Evolutionary conservation across 1,139 yeast species (phyloP).

Genomic region (Candida sp.): DNA sequence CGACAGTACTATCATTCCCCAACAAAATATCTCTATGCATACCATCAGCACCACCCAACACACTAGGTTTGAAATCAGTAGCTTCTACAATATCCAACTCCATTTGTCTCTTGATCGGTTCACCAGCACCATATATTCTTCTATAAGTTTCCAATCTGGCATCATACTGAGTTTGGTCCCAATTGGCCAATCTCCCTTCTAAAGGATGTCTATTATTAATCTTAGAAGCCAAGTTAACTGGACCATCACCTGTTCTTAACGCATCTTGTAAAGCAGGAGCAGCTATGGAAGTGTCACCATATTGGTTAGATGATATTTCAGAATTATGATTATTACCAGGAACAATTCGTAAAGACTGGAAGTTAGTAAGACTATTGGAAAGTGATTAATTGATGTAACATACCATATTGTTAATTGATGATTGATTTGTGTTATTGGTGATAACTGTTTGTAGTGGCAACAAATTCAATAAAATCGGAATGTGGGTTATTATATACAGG

Average conservation of each 20-base stretch:
- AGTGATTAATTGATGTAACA: too few species aligned
- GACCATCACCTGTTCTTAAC: constrained; percentile 56
- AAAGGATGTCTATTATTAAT: constrained; percentile 87
- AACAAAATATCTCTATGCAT: constrained; percentile 75
- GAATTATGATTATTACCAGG: constrained; percentile 43
- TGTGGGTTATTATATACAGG: too few species aligned
- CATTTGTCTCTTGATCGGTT: constrained; percentile 87
- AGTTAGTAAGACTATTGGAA: constrained; percentile 7
- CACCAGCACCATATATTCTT: constrained; percentile 88
- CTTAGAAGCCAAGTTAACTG: constrained; percentile 59
- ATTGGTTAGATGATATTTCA: constrained; percentile 43
- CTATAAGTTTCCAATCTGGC: constrained; percentile 75
- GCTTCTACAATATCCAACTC: constrained; percentile 73
- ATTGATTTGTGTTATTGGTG: too few species aligned
- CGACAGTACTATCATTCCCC: constrained; percentile 72
- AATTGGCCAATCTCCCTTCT: constrained; percentile 66
- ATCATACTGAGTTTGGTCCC: constrained; percentile 78
- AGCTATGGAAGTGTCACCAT: constrained; percentile 53
- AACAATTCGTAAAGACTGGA: constrained; percentile 45
- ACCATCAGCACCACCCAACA: constrained; percentile 51
- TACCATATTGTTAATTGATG: too few species aligned
- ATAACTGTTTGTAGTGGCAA: too few species aligned
- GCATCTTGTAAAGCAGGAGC: constrained; percentile 63
- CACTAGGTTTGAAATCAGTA: constrained; percentile 69
- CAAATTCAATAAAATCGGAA: too few species aligned